Evolutionary conservation across 1,284 basidiomycete species (phyloP).

Genomic region (Mycosarcoma mackinlayi): DNA sequence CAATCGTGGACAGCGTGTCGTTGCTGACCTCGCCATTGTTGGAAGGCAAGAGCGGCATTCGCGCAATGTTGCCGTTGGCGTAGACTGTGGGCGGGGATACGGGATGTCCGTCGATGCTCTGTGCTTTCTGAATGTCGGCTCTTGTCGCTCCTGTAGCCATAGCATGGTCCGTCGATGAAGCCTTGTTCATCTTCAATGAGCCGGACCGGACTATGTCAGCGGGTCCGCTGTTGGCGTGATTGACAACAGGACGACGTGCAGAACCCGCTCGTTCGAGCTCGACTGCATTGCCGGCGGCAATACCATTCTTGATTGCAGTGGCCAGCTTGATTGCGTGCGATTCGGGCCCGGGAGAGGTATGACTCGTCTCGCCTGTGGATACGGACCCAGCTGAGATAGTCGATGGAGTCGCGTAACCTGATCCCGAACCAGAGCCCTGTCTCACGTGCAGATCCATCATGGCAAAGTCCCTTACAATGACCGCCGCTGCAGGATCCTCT

Average conservation of each 20-base stretch:
- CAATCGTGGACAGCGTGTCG: constrained; percentile 4
- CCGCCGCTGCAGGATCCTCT: neutral
- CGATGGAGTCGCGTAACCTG: constrained; percentile 32
- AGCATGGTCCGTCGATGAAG: neutral
- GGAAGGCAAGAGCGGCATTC: constrained; percentile 20
- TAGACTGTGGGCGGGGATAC: constrained; percentile 4
- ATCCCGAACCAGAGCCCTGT: constrained; percentile 27
- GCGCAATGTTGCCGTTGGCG: constrained; percentile 42
- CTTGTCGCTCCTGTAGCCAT: too few species aligned
- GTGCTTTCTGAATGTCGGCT: neutral
- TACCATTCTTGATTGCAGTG: constrained; percentile 12
- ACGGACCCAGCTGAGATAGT: constrained; percentile 28
- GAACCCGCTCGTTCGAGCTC: constrained; percentile 11
- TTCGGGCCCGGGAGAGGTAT: constrained; percentile 15
- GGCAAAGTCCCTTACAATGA: constrained; percentile 4
- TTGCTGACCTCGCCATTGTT: neutral
- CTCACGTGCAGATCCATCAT: constrained; percentile 6
- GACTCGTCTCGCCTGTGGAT: constrained; percentile 39
- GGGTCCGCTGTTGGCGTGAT: neutral
- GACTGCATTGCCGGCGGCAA: neutral
- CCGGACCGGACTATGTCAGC: constrained; percentile 6
- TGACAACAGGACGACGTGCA: neutral
- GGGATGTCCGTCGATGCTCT: neutral
- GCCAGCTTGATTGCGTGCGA: constrained; percentile 12
- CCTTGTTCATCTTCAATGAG: constrained; percentile 13